Base-by-base conservation (phyloP, 2,329 filamentous ascomycete genomes). In the Microthyrium microscopicum region DNA sequence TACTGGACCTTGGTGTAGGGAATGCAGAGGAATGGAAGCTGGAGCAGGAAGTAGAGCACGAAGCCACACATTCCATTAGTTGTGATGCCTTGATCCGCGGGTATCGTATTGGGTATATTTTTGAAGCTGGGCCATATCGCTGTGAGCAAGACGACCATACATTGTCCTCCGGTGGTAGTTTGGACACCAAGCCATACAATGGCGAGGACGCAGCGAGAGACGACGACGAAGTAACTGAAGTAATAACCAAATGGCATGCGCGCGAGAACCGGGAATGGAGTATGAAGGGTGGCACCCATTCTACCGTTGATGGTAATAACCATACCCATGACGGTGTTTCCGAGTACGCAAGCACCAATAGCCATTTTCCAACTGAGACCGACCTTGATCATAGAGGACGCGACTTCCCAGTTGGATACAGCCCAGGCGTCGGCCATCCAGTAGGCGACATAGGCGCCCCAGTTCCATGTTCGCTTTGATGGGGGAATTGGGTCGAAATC, bases 181-280 rank as follows among this genome's bases (percentile, higher is more conserved):
- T 58, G 56, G 4, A 54, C 49, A 2, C 48, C 46, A 27, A 48
- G 44, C 56, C 57, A 57, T 9, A 60, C 52, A 5, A 58, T 40
- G 15, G 47, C 51, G 4, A 60, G 50, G 15, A 60, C 39, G 40
- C 60, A 57, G 4, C 58, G 47, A 19, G 58, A 50, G 15, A 57
- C 39, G 31, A 62, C 48, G 12, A 50, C 46, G 20, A 61, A 43
- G 38, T 55, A 56, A 6, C 51, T 45, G 2, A 59, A 59, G 16
- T 49, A 54, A 39, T 58, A 48, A 12, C 59, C 60, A 52, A 55
- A 62, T 19, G 56, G 46, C 16, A 50, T 48, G 5, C 59, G 47
- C 8, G 49, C 49, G 5, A 53, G 46, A 11, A 64, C 55, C 1
- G 59, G 53, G 19, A 48, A 48, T 2, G 46, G 46, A 8, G 41